Base-by-base conservation (phyloP, 805 yeast genomes). In the Kodamaea kaohsiungensis region DNA sequence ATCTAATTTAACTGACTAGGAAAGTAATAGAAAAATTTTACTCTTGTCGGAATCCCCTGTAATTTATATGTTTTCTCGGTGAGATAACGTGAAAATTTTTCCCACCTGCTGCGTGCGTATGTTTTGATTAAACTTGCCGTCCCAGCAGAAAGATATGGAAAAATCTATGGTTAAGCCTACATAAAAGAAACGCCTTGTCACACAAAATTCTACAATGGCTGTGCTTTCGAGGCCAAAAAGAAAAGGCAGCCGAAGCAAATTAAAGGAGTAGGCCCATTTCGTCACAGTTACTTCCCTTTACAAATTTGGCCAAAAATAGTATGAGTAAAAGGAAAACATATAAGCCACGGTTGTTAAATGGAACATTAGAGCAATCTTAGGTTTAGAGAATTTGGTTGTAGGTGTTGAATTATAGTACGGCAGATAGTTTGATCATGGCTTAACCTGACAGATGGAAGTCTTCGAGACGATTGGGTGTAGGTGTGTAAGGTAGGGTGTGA, bases 241-340 rank as follows among this genome's bases (percentile, higher is more conserved):
- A 40, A 16, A 40, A 40, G 43, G 43, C 43, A 39, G 18, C 43
- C 43, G 43, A 40, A n/a, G 18, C 13, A 8, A 40, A 40, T 17
- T 40, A 40, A 40, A 40, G 45, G 45, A 40, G 45, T 40, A 4
- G 42, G 39, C 53, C 45, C 27, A 43, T 43, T 50, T 43, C 48
- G 53, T 50, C 53, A 25, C 35, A 15, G 22, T 35, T 43, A 48
- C 35, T 50, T 35, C 53, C 53, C 12, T 17, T 43, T 50, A 9
- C 47, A 38, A 33, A 13, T 25, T 18, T 40, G 13, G 37, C 43
- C 53, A 50, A 50, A 49, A 49, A 49, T 49, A 49, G 52, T 38
- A 45, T 22, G 25, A 38, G 40, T 18, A 46, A 46, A 46, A 30
- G 37, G 22, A 46, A 13, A 46, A 8, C 25, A 6, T 8, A 30